These are phyloP conservation scores for Vitis vinifera DNA, from an alignment of 164 flowering plant species.

Conservation along the genomic window ASM3070453v1 NC_081818.1:4291001-4291500, in stretches of 20 bases:
- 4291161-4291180: constrained; percentile 70
- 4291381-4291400: constrained; percentile 68
- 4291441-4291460: too few relatives aligned
- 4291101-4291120: constrained; percentile 57
- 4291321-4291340: constrained; percentile 62
- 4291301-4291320: constrained; percentile 92
- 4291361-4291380: constrained; percentile 69
- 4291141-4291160: constrained; percentile 46
- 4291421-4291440: too few relatives aligned
- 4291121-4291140: constrained; percentile 41
- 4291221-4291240: constrained; percentile 46
- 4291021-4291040: too few relatives aligned
- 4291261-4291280: constrained; percentile 53
- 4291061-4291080: neutral
- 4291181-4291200: constrained; percentile 25
- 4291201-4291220: constrained; percentile 39
- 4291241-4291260: constrained; percentile 75
- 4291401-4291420: too few relatives aligned
- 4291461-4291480: too few relatives aligned
- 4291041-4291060: neutral
- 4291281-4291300: constrained; percentile 85
- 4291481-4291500: too few relatives aligned
- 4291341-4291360: constrained; percentile 77
- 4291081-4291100: constrained; percentile 40
- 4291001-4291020: too few relatives aligned